Evolutionary conservation across 306 rosid genomes (phyloP).

Genomic region (Hippophae rhamnoides): DNA sequence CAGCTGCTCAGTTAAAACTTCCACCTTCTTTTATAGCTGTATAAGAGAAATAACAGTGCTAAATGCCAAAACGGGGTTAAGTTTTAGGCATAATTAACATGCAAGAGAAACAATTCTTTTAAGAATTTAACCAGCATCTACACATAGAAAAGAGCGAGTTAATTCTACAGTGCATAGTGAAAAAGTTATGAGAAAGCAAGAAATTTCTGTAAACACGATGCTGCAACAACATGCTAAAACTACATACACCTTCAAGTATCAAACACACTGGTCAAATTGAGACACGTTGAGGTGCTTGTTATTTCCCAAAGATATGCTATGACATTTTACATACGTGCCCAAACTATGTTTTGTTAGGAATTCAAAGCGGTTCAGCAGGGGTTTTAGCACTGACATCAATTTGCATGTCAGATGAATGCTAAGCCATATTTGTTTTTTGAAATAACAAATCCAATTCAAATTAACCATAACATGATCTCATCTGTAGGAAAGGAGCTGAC

Average conservation of each 20-base stretch:
- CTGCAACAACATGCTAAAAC: too few species aligned
- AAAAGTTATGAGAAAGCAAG: too few species aligned
- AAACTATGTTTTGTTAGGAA: not conserved
- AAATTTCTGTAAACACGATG: too few species aligned
- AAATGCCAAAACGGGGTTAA: conserved; percentile 74
- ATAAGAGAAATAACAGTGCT: conserved; percentile 71
- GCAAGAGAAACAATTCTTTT: conserved; percentile 25
- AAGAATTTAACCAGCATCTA: not conserved
- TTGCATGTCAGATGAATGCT: conserved; percentile 14
- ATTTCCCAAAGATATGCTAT: too few species aligned
- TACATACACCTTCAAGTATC: too few species aligned
- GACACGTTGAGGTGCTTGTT: too few species aligned
- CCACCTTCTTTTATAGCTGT: conserved; percentile 85
- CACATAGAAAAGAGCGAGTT: not conserved
- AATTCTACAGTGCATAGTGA: conserved; percentile 1
- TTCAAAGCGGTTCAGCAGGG: not conserved
- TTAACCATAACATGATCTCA: conserved; percentile 22
- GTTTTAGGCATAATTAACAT: conserved; percentile 28
- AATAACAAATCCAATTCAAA: conserved; percentile 31
- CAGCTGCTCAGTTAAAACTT: conserved; percentile 75
- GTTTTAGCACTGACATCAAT: conserved; percentile 9
- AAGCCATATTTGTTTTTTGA: conserved; percentile 23
- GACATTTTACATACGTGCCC: not conserved
- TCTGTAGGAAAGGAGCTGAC: conserved; percentile 19
- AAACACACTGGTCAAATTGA: too few species aligned